Evolutionary conservation across 2,329 filamentous ascomycete genomes (phyloP), one percentile per base, ranked within the genome.

Genomic region (Aspergillus sp.): DNA sequence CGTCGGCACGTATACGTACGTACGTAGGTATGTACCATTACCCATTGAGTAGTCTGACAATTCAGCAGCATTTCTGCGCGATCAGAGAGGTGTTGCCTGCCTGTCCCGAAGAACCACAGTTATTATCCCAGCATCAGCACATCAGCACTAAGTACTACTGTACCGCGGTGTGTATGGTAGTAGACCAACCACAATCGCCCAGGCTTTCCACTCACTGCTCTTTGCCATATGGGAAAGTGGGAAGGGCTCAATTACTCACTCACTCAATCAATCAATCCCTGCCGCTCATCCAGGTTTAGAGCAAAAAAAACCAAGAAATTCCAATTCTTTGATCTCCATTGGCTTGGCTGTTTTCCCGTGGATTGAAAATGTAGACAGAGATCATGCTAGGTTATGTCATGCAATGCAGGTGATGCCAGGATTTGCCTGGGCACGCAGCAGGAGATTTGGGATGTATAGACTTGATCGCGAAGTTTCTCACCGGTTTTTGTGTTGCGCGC

Each of bases 331-430:
- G n/a, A n/a, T 17, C 8, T 7, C 27, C 48, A 42, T 25, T 44
- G 54, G 54, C 30, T 21, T 23, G 27, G 23, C 36, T 32, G 23
- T 21, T 15, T 13, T 44, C 17, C 23, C 7, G 15, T 25, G 25
- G 25, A 17, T 15, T 15, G 32, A 36, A 47, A 50, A 54, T 57
- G 57, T 38, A 50, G 55, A 54, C 19, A 25, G 30, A 57, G 30
- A 57, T 59, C 39, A 62, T 59, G 55, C 59, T 54, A 62, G 60
- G 42, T 32, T 49, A 56, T 60, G 58, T 60, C 52, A 59, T 62
- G 52, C 36, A 48, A 62, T 66, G 63, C 63, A 65, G 32, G 63
- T 47, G 44, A 59, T 64, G 50, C 65, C 54, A 61, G 65, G 65
- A 63, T 27, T 27, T 67, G 50, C 15, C 47, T 50, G 27, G 44